phyloP scores from a whole-genome alignment of 2,329 filamentous ascomycete species.

The Trichoderma sp. region DNA sequence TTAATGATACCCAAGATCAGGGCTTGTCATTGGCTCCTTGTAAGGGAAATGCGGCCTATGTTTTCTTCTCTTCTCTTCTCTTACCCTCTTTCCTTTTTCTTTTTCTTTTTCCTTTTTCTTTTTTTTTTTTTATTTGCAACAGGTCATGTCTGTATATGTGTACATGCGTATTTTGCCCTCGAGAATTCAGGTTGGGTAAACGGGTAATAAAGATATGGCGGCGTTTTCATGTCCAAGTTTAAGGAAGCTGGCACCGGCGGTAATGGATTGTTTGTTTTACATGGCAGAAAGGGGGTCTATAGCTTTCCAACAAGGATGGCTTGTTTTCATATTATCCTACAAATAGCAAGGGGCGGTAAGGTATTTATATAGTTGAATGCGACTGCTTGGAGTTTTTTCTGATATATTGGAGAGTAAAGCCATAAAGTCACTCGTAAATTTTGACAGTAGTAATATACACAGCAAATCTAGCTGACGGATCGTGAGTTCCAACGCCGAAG shows the following conservation, averaged over 20 bases:
- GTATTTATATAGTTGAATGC: constrained; percentile 13
- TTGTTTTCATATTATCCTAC: constrained; percentile 15
- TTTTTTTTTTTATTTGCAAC: constrained; percentile 25
- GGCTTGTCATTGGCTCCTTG: constrained; percentile 34
- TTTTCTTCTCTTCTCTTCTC: constrained; percentile 12
- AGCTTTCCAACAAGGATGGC: constrained; percentile 24
- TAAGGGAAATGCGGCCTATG: constrained; percentile 31
- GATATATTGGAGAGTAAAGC: constrained; percentile 5
- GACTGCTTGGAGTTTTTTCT: constrained; percentile 12
- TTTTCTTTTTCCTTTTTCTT: constrained; percentile 21
- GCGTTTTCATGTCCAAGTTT: constrained; percentile 25
- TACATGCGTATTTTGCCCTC: constrained; percentile 17
- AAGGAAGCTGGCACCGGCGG: constrained; percentile 18
- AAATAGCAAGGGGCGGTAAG: background rate
- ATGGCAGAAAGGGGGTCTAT: constrained; percentile 16
- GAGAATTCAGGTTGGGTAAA: constrained; percentile 24
- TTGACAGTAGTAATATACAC: constrained; percentile 21
- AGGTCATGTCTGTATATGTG: background rate
- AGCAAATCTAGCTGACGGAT: constrained; percentile 15
- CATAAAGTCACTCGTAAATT: background rate
- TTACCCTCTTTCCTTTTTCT: background rate
- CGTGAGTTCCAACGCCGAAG: constrained; percentile 11
- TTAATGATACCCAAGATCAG: constrained; percentile 45
- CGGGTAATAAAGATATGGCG: constrained; percentile 25
- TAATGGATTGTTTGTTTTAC: constrained; percentile 23